Base-by-base conservation (phyloP, 331 rosid genomes). In the Acacia pycnantha region DNA sequence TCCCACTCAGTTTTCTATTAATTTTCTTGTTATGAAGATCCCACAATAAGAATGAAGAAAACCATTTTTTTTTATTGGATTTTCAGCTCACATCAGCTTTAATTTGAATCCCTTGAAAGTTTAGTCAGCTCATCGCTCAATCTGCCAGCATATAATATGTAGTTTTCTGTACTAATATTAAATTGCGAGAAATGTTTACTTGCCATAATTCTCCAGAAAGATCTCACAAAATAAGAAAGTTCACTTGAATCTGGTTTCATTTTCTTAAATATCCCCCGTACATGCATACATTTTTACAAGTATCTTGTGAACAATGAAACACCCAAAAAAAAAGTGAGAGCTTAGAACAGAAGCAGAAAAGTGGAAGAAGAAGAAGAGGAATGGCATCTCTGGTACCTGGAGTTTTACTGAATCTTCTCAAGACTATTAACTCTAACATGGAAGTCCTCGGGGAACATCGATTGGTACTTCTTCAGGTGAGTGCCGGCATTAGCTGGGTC, bases 301-400 rank as follows among this genome's bases (percentile, higher is more conserved):
- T 18, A 37, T 67, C 50, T 19, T n/a, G 24, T 35, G 48, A 37
- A 67, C 48, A n/a, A 70, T 37, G 44, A 69, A 11, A 24, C 54
- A 12, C 47, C 54, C 4, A 0, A 5, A 69, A 33, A 40, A 14
- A 4, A 69, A 35, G 35, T 22, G 53, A 70, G 74, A 43, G 6
- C 35, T n/a, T 6, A 43, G 74, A 70, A 69, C 74, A 40, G 24
- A 41, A 22, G 74, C 47, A 43, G 74, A 29, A 70, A 40, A n/a
- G 31, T 14, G 43, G 51, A 13, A 47, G 51, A 47, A 13, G 51
- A 71, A 76, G 64, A 69, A 76, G 61, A 79, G 74, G 70, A 77
- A 96, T 96, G 99, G 97, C 97, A 50, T 96, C 97, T 62, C 94
- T 96, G 54, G 85, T 83, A 69, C 93, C 97, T 29, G 97, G 99